These are phyloP conservation scores for Biscogniauxia mediterranea DNA, from an alignment of 2,329 filamentous ascomycete genomes.

Conservation along the genomic window DNA sequence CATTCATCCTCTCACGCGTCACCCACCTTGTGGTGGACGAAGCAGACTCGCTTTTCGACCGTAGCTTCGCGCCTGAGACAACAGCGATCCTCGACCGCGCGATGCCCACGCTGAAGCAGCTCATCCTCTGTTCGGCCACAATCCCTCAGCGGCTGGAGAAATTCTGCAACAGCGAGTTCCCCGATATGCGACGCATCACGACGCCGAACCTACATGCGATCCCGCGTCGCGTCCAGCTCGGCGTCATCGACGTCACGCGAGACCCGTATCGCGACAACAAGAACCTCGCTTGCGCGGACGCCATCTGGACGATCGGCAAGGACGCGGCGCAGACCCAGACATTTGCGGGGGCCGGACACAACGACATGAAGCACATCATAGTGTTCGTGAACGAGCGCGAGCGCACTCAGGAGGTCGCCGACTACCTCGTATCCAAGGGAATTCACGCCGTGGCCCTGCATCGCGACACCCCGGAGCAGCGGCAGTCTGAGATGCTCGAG, in stretches of 20 bases:
- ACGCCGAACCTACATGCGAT: conserved; percentile 97
- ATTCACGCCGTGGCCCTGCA: conserved; percentile 85
- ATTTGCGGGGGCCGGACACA: conserved; percentile 46
- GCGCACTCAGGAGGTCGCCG: conserved; percentile 75
- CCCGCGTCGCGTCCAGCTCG: conserved; percentile 88
- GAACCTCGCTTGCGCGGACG: conserved; percentile 87
- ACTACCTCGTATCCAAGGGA: conserved; percentile 78
- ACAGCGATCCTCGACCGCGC: conserved; percentile 78
- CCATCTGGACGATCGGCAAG: conserved; percentile 89
- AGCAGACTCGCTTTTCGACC: conserved; percentile 92
- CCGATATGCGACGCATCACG: conserved; percentile 79
- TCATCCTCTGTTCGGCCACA: conserved; percentile 93
- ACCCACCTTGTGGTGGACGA: conserved; percentile 89
- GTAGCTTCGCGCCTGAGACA: conserved; percentile 84
- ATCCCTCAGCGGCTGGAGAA: conserved; percentile 88
- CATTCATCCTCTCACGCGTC: conserved; percentile 89
- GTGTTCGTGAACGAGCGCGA: conserved; percentile 98
- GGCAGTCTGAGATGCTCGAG: conserved; percentile 73
- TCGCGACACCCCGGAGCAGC: conserved; percentile 76
- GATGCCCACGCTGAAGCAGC: conserved; percentile 76
- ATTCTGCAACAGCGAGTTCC: conserved; percentile 75
- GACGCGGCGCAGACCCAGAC: conserved; percentile 62
- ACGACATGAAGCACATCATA: conserved; percentile 79
- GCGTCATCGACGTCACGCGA: conserved; percentile 86
- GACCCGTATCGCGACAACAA: conserved; percentile 95